These are phyloP conservation scores for Cladobotryum protrusum DNA, from an alignment of 2,329 filamentous ascomycete species.

Conservation along the genomic window DNA sequence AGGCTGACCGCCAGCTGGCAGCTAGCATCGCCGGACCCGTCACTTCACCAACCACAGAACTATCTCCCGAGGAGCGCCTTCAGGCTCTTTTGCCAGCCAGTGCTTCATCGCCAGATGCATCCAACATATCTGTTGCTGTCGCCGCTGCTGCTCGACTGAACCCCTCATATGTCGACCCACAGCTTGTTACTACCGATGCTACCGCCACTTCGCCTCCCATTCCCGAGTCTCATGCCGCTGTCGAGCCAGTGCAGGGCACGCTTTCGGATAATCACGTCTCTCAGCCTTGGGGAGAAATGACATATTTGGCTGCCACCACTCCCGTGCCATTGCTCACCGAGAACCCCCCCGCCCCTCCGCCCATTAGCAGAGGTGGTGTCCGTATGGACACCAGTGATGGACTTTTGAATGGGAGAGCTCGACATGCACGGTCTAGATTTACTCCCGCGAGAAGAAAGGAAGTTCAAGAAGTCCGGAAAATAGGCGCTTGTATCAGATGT, in stretches of 20 bases:
- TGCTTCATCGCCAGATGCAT: slow-evolving; percentile 35
- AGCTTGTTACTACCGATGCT: slow-evolving; percentile 31
- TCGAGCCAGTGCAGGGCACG: slow-evolving; percentile 11
- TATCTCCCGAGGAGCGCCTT: slow-evolving; percentile 45
- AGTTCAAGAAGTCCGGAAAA: slow-evolving; percentile 58
- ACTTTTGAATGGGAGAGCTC: slow-evolving; percentile 40
- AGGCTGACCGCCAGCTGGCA: slow-evolving; percentile 11
- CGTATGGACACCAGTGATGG: slow-evolving; percentile 45
- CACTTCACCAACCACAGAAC: slow-evolving; percentile 26
- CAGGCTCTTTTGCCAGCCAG: slow-evolving; percentile 38
- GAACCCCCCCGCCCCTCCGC: slow-evolving; percentile 25
- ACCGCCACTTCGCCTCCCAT: slow-evolving; percentile 25
- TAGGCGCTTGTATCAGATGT: slow-evolving; percentile 60
- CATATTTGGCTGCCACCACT: slow-evolving; percentile 36
- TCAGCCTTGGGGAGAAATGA: slow-evolving; percentile 50
- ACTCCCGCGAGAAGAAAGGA: slow-evolving; percentile 54
- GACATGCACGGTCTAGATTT: slow-evolving; percentile 52
- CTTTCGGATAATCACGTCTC: slow-evolving; percentile 19
- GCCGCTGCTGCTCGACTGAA: slow-evolving; percentile 51
- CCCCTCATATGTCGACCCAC: slow-evolving; percentile 48
- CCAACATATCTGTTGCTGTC: slow-evolving; percentile 50
- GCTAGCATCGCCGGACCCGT: slow-evolving; percentile 16
- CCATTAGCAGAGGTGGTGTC: slow-evolving; percentile 41
- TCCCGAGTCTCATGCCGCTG: slow-evolving; percentile 10
- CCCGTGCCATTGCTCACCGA: slow-evolving; percentile 27